Evolutionary conservation across 495 filamentous ascomycete species (phyloP).

Genomic region (Aspergillus biplanus): DNA sequence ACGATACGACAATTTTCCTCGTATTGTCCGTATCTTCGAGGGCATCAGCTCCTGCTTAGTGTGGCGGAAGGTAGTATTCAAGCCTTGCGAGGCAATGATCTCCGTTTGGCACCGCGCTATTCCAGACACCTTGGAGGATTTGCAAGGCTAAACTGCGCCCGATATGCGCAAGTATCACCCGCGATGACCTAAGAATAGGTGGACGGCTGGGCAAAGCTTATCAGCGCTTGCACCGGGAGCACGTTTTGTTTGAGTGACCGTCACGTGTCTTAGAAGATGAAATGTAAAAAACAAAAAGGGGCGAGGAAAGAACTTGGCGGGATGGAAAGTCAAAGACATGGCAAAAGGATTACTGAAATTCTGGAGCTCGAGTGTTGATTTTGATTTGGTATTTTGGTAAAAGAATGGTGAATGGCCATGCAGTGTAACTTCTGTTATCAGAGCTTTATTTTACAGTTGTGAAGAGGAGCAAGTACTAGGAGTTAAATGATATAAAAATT

Average conservation of each 20-base stretch:
- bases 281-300: too few relatives aligned
- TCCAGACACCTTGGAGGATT: background rate
- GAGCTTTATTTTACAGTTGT: too few relatives aligned
- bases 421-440: too few relatives aligned
- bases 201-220: background rate
- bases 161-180: background rate
- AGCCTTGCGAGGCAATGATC: background rate
- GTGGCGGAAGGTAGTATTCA: conserved; percentile 1
- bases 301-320: too few relatives aligned
- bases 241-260: background rate
- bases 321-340: too few relatives aligned
- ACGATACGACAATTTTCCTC: background rate
- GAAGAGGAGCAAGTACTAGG: too few relatives aligned
- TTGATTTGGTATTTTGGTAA: too few relatives aligned
- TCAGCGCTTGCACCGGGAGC: background rate
- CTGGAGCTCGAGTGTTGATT: too few relatives aligned
- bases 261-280: too few relatives aligned
- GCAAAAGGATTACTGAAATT: too few relatives aligned
- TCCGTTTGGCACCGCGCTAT: background rate
- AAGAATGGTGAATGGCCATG: too few relatives aligned
- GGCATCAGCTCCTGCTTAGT: background rate
- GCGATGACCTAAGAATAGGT: background rate
- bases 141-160: background rate
- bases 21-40: background rate
- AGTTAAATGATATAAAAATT: too few relatives aligned